Evolutionary conservation across 768 basidiomycete species (phyloP), one percentile per base, ranked within the genome.

Genomic region (Kwoniella mangroviensis): DNA sequence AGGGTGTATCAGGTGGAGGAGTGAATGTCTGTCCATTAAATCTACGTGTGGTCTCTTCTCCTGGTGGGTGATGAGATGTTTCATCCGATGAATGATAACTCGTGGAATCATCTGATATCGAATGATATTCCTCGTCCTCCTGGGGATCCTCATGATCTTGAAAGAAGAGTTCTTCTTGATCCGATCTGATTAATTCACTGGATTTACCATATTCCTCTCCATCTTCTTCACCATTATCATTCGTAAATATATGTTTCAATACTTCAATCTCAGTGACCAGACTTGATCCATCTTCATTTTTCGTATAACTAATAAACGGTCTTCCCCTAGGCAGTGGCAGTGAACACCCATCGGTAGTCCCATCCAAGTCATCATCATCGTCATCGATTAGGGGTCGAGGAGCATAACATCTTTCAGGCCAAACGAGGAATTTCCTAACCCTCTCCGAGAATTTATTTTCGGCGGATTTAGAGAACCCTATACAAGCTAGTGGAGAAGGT

Each of bases 251-350:
- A 12, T 53, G 63, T 42, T 73, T 58, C 22, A 80, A 63, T 9
- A 71, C 61, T 40, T 54, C 28, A 34, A 74, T 63, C 40, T 78
- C 75, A 3, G 79, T 76, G 2, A 75, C 42, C 1, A 80, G 64
- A 28, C 71, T 73, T n/a, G 74, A 67, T 0, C 76, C 79, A 58
- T 80, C 79, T 40, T 73, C 66, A 13, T 74, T 80, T 55, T 74
- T 28, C 10, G 79, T 80, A 53, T 73, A 76, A 21, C 68, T 71
- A 4, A 78, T 62, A 52, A 80, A 80, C 12, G 79, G 76, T 51
- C 76, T 63, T 42, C 34, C 26, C n/a, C 53, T 19, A 22, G 67
- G 13, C 19, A 54, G 4, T 21, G 9, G 34, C 19, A 54, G 4
- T 21, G 9, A 7, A 34, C 6, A 5, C 4, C 19, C 45, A 4